These are phyloP conservation scores for Zygotorulaspora sp. DNA, from an alignment of 805 yeast species.

Conservation along the genomic window DNA sequence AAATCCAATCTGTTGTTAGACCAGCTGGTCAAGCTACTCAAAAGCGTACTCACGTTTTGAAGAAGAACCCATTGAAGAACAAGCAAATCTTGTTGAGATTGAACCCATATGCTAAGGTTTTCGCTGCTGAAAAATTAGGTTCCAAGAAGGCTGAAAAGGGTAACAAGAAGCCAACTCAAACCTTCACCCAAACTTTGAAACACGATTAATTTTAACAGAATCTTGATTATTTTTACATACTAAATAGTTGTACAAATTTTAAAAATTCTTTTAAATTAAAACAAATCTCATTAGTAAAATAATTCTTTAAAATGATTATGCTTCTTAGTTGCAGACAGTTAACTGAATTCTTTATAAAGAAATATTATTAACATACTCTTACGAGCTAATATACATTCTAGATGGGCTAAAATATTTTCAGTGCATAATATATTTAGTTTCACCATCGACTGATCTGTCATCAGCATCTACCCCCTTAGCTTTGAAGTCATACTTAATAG, in stretches of 20 bases:
- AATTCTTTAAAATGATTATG: too few species aligned
- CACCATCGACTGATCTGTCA: constrained; percentile 55
- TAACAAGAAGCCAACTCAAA: constrained; percentile 66
- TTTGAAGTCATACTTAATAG: constrained; percentile 50
- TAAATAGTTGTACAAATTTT: background rate
- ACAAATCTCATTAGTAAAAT: too few species aligned
- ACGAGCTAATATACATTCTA: constrained; percentile 2
- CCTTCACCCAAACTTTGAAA: constrained; percentile 63
- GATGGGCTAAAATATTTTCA: constrained; percentile 27
- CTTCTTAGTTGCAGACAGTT: too few species aligned
- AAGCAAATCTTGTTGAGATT: constrained; percentile 95
- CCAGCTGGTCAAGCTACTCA: constrained; percentile 92
- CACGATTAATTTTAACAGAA: constrained; percentile 51
- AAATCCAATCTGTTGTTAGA: constrained; percentile 95
- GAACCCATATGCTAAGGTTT: constrained; percentile 99
- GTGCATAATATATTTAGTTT: constrained; percentile 68
- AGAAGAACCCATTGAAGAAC: constrained; percentile 99
- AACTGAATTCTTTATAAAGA: too few species aligned
- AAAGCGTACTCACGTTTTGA: constrained; percentile 91
- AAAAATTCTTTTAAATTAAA: too few species aligned
- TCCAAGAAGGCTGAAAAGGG: constrained; percentile 67
- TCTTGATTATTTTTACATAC: constrained; percentile 3
- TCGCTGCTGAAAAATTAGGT: constrained; percentile 86
- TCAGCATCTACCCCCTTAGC: constrained; percentile 41
- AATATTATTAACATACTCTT: too few species aligned